These are phyloP conservation scores for Curvularia spicifera DNA, from an alignment of 2,329 filamentous ascomycete species.

Conservation along the genomic window DNA sequence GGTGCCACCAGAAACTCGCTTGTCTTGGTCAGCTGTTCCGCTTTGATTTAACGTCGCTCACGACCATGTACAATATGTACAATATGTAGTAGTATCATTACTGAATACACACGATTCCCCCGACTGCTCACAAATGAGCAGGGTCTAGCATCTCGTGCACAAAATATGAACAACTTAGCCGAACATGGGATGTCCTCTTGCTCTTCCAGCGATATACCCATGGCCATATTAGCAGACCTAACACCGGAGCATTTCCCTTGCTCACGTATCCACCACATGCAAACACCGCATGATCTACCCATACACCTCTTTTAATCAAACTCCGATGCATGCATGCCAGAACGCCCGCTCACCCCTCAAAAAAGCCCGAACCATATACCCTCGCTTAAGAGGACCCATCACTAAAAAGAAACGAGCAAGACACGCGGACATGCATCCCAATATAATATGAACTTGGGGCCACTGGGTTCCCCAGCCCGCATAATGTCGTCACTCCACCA, in stretches of 20 bases:
- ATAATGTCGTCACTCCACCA: slow-evolving; percentile 1
- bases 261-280: not conserved
- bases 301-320: not conserved
- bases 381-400: not conserved
- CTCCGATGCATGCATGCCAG: not conserved
- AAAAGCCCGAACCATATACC: not conserved
- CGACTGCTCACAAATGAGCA: not conserved
- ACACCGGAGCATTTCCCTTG: not conserved
- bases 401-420: not conserved
- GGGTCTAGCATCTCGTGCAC: not conserved
- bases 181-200: not conserved
- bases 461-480: not conserved
- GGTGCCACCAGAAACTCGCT: not conserved
- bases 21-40: slow-evolving; percentile 1
- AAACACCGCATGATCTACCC: not conserved
- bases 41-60: slow-evolving; percentile 13
- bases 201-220: slow-evolving; percentile 3
- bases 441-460: not conserved
- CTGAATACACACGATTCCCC: slow-evolving; percentile 14
- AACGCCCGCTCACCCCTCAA: not conserved
- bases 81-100: slow-evolving; percentile 7
- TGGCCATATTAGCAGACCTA: not conserved
- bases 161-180: not conserved
- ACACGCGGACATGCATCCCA: not conserved
- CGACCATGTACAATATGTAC: slow-evolving; percentile 20